These are phyloP conservation scores for Hypericum perforatum DNA, from an alignment of 345 rosid genomes.

Conservation along the genomic window DNA sequence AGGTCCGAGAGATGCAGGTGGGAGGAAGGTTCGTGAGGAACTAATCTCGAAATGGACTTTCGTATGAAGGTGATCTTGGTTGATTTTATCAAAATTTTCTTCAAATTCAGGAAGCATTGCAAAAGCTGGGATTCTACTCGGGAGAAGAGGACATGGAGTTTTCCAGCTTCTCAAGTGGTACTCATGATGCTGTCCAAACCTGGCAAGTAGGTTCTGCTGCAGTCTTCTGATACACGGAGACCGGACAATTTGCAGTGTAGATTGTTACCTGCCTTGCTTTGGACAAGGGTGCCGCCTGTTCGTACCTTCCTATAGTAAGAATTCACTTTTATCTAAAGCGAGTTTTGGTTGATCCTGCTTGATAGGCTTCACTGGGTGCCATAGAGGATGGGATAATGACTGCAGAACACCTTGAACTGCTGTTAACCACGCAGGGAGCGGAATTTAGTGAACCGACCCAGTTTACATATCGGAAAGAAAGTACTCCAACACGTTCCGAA, in stretches of 20 bases:
- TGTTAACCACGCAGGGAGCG: constrained; percentile 28
- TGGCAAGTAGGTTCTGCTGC: constrained; percentile 39
- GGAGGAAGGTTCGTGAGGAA: too few relatives aligned
- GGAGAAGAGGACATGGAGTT: constrained; percentile 86
- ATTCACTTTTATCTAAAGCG: too few relatives aligned
- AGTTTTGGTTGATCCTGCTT: constrained; percentile 14
- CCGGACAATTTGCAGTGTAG: too few relatives aligned
- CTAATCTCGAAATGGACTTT: too few relatives aligned
- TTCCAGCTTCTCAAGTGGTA: constrained; percentile 73
- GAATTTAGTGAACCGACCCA: constrained; percentile 14
- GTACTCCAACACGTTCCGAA: constrained; percentile 8
- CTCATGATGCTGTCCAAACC: constrained; percentile 67
- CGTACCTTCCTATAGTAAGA: too few relatives aligned
- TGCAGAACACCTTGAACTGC: constrained; percentile 47
- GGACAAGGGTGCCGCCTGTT: too few relatives aligned
- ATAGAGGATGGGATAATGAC: constrained; percentile 84
- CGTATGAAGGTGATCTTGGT: too few relatives aligned
- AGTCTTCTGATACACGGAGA: too few relatives aligned
- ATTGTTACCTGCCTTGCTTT: too few relatives aligned
- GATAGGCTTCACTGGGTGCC: constrained; percentile 52
- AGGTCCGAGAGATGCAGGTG: constrained; percentile 87
- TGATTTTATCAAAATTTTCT: constrained; percentile 1
- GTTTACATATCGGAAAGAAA: constrained; percentile 16
- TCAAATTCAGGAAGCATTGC: constrained; percentile 55
- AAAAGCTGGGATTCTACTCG: constrained; percentile 64